Evolutionary conservation across 305 asterid species (phyloP), one percentile per base, ranked within the genome.

Genomic region (Fraxinus sp.): DNA sequence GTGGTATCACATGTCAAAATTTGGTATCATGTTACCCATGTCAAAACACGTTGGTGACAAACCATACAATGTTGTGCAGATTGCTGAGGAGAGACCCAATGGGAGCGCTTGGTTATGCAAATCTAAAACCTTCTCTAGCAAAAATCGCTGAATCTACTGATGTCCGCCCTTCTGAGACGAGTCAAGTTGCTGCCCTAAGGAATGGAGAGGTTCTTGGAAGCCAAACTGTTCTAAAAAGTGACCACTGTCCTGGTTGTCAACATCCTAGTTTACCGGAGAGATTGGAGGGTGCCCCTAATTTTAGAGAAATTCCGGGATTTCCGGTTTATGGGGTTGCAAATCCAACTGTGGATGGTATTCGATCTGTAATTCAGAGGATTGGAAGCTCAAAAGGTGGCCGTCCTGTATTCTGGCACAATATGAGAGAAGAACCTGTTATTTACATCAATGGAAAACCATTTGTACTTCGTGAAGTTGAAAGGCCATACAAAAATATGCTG

Each of bases 351-450:
- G 95, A 90, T 83, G 99, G 99, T 77, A 95, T 95, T 79, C 94
- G 89, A 72, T 94, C 98, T 46, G 99, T 95, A 87, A 91, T 95
- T 84, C 96, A 87, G 86, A 91, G 95, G 88, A 90, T 95, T 90
- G 98, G 98, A 78, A 93, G 94, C 90, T 86, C 91, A 68, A 92
- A 88, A 90, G 93, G 92, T 79, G 97, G 96, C 36, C 91, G 93
- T 62, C 97, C 98, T 36, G 95, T 95, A 76, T 89, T 94, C 85
- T 94, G 99, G 99, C 99, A 95, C 87, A 94, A 94, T 86, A 95
- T 95, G 99, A 92, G 99, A 89, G 99, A 95, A 88, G 99, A 95
- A 86, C 98, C 99, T 84, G 99, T 95, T 83, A 89, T 95, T 84
- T 95, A 95, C 90, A 94, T 95, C 83, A 94, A 94, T 64, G 99